Evolutionary conservation across 257 asterid genomes (phyloP).

Genomic region (Gentiana straminea): DNA sequence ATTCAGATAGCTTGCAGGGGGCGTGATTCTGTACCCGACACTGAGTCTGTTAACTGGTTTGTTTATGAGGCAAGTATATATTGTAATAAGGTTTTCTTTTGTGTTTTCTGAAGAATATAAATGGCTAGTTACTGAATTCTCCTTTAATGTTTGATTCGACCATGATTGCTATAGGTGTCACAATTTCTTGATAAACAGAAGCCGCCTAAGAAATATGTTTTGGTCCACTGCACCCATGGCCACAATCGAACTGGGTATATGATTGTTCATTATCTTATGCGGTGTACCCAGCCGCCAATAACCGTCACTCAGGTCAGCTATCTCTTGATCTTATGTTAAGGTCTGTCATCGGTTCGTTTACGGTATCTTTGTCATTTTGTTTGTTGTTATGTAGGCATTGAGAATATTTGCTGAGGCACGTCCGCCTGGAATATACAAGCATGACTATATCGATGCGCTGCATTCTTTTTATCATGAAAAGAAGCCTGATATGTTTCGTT

Average conservation of each 20-base stretch:
- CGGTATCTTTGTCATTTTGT: neutral
- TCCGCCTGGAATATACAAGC: slow-evolving; percentile 94
- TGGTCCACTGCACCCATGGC: slow-evolving; percentile 98
- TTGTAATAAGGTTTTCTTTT: neutral
- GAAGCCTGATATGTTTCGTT: slow-evolving; percentile 64
- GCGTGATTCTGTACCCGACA: slow-evolving; percentile 98
- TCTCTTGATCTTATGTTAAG: slow-evolving; percentile 1
- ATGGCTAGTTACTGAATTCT: neutral
- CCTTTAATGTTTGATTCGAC: neutral
- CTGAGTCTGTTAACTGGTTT: slow-evolving; percentile 73
- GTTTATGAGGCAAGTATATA: slow-evolving; percentile 62
- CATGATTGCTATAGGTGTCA: slow-evolving; percentile 43
- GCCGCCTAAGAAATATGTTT: slow-evolving; percentile 58
- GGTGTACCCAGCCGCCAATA: slow-evolving; percentile 32
- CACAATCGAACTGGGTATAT: slow-evolving; percentile 98
- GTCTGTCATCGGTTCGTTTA: neutral
- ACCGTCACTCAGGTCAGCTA: slow-evolving; percentile 78
- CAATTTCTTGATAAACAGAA: slow-evolving; percentile 75
- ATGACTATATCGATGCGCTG: slow-evolving; percentile 79
- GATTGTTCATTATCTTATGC: slow-evolving; percentile 93
- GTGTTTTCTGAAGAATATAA: neutral
- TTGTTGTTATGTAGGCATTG: slow-evolving; percentile 50
- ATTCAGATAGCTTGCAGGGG: slow-evolving; percentile 92
- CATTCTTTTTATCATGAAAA: slow-evolving; percentile 85
- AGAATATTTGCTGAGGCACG: slow-evolving; percentile 81